Evolutionary conservation across 345 rosid species (phyloP), one percentile per base, ranked within the genome.

Genomic region (Nasturtium officinale): DNA sequence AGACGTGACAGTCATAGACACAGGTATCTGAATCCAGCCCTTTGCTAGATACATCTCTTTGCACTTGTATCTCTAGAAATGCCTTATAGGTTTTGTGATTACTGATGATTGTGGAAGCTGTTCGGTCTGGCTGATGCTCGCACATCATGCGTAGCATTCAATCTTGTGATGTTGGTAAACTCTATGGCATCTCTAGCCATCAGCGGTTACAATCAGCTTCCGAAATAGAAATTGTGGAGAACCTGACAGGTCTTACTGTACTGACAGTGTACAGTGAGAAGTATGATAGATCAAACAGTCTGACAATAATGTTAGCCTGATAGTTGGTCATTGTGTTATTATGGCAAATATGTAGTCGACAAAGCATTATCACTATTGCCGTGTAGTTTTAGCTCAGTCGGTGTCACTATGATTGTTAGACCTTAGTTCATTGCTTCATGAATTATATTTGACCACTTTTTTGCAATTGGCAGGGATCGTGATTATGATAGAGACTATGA

Each of bases 201-300:
- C 72, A 82, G 72, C 72, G 78, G 79, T 17, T 59, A 11, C 66
- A 77, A 1, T 62, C 83, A 79, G 91, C 98, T 90, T 94, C 98
- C 95, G 47, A 91, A 30, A 94, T 78, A 53, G 55, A 89, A 50
- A 17, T 23, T 48, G 4, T 7, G 9, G 29, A 80, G 96, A 86
- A 91, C 92, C 91, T 81, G 77, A 84, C 97, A 91, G 98, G 98
- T 94, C 85, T 91, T 86, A 88, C 97, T 91, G 96, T 72, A 91
- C 89, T 89, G 97, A 65, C 95, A 94, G 94, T 87, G 97, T 91
- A 86, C 97, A 87, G 95, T 35, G 92, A 94, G 92, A 91, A 94
- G 97, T 94, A 85, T 91, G 90, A 91, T 83, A 92, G 95, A 89
- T 94, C 91, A 60, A 12, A 94, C 96, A 91, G 47, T 66, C 67